Percentiles rank a stretch among this genome's conserved stretches.
phyloP scores from a whole-genome alignment of 352 stramenopile genomes.

The Phytopythium litorale region DNA sequence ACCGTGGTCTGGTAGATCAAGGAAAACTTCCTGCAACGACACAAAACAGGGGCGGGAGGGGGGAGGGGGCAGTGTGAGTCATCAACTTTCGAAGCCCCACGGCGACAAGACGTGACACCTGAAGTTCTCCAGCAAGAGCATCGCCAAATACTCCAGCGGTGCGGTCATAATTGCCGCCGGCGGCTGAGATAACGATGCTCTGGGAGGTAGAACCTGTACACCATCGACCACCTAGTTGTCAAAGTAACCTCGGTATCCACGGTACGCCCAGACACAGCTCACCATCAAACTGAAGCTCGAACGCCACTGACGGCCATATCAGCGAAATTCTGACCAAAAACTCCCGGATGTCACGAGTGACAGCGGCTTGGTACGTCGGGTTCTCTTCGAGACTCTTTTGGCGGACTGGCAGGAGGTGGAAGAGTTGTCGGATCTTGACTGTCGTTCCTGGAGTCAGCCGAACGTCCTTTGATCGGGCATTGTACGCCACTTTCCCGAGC shows the following conservation, averaged over 20 bases:
- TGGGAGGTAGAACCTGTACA: conserved; percentile 5
- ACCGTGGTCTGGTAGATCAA: conserved; percentile 11
- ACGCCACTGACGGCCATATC: conserved; percentile 65
- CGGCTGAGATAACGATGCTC: not conserved
- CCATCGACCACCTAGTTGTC: not conserved
- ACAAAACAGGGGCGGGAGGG: not conserved
- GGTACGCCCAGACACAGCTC: not conserved
- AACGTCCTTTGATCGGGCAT: conserved; percentile 35
- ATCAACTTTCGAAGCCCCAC: not conserved
- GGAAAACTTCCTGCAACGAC: conserved; percentile 5
- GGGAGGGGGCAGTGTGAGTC: not conserved
- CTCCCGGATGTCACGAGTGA: conserved; percentile 35
- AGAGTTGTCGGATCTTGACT: conserved; percentile 49
- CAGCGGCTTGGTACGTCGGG: conserved; percentile 12
- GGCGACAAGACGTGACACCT: conserved; percentile 12
- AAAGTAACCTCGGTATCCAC: conserved; percentile 1
- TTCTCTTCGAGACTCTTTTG: conserved; percentile 37
- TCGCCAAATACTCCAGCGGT: conserved; percentile 38
- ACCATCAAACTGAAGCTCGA: conserved; percentile 53
- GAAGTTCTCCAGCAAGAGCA: conserved; percentile 33
- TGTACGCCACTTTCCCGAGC: conserved; percentile 54
- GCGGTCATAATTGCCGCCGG: conserved; percentile 23
- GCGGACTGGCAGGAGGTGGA: conserved; percentile 56
- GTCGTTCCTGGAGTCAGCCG: conserved; percentile 40
- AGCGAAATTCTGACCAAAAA: conserved; percentile 61